Percentiles rank a stretch among this genome's conserved stretches.
These are phyloP conservation scores for Fusarium pseudograminearum DNA, from an alignment of 2,329 filamentous ascomycete genomes.

Conservation along the genomic window DNA sequence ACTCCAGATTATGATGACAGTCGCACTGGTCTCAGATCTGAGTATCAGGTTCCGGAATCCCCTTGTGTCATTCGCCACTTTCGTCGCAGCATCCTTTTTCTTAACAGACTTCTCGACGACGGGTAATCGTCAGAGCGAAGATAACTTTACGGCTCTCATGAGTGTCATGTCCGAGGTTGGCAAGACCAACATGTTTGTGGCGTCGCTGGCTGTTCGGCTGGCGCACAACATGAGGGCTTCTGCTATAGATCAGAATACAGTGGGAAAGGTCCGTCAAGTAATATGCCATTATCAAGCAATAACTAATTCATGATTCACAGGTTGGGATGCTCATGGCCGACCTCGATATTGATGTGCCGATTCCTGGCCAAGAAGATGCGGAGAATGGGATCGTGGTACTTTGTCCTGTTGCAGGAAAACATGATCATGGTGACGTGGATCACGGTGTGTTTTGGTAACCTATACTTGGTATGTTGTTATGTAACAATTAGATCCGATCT, in stretches of 20 bases:
- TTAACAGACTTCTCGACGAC: constrained; percentile 10
- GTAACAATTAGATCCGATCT: neutral
- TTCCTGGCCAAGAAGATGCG: constrained; percentile 30
- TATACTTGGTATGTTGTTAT: no score
- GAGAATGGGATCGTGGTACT: constrained; percentile 34
- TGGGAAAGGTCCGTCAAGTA: constrained; percentile 18
- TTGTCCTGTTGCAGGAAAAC: constrained; percentile 2
- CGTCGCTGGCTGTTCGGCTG: constrained; percentile 71
- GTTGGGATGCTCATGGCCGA: constrained; percentile 23
- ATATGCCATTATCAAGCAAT: fast-evolving
- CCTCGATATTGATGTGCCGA: constrained; percentile 9
- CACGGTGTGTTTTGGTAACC: constrained; percentile 6
- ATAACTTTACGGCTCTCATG: constrained; percentile 75
- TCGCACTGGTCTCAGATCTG: constrained; percentile 30
- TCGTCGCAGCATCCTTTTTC: constrained; percentile 34
- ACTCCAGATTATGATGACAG: constrained; percentile 33
- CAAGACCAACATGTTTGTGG: constrained; percentile 31
- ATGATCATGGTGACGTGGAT: neutral
- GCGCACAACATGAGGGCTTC: constrained; percentile 70
- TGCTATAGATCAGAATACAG: constrained; percentile 19
- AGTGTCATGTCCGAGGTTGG: constrained; percentile 66
- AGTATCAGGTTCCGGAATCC: constrained; percentile 29
- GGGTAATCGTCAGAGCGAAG: constrained; percentile 18
- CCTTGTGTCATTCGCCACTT: constrained; percentile 21
- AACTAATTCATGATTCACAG: neutral